Evolutionary conservation across 108 stramenopile genomes (phyloP).

Genomic region (Bacterosira constricta): DNA sequence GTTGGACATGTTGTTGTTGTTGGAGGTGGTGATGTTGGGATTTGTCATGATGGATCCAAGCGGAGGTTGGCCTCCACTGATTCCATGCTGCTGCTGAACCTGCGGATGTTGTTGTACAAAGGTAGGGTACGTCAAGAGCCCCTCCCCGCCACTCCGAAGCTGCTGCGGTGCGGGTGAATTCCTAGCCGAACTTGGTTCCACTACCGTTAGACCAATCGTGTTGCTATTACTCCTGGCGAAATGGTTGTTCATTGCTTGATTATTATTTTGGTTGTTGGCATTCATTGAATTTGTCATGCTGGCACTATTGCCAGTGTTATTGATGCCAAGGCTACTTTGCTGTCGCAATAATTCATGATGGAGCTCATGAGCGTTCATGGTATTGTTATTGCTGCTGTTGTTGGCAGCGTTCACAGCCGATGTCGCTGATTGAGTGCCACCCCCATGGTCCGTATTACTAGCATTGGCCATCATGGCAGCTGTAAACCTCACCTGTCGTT

Average conservation of each 20-base stretch:
- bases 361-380: not conserved
- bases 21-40: not conserved
- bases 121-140: not conserved
- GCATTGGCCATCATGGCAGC: slow-evolving; percentile 25
- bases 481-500: not conserved
- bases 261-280: slow-evolving; percentile 19
- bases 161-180: slow-evolving; percentile 43
- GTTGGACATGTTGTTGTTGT: not conserved
- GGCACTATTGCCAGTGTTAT: no score
- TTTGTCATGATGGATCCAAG: no score
- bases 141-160: slow-evolving; percentile 2
- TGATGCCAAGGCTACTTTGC: slow-evolving; percentile 14
- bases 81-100: slow-evolving; percentile 1
- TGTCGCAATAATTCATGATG: not conserved
- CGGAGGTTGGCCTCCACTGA: not conserved
- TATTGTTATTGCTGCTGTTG: no score
- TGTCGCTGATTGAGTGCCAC: no score
- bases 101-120: not conserved
- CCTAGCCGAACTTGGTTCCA: slow-evolving; percentile 57
- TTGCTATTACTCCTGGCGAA: slow-evolving; percentile 1
- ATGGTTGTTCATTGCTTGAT: slow-evolving; percentile 5
- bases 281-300: no score
- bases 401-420: no score
- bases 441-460: not conserved
- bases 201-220: slow-evolving; percentile 63